Percentiles rank a stretch among this genome's conserved stretches.
phyloP scores from a whole-genome alignment of 2,329 filamentous ascomycete genomes.

The Thelonectria blattea region DNA sequence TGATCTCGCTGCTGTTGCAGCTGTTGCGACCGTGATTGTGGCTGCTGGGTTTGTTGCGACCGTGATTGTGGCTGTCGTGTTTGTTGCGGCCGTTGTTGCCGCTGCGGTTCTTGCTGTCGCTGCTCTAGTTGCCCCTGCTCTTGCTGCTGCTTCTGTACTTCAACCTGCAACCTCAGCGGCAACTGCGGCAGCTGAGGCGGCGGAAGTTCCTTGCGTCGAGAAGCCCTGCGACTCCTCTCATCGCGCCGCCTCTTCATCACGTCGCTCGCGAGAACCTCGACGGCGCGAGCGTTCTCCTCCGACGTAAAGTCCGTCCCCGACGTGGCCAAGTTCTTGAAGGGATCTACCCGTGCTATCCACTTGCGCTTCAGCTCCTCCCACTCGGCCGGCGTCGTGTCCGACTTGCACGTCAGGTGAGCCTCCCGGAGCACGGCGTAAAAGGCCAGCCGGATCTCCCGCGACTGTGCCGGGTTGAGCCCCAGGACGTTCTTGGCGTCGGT shows the following conservation, averaged over 20 bases:
- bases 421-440: constrained; percentile 71
- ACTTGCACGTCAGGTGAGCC: constrained; percentile 73
- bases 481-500: constrained; percentile 72
- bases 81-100: background rate
- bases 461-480: constrained; percentile 51
- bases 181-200: background rate
- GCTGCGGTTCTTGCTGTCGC: background rate
- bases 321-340: constrained; percentile 60
- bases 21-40: background rate
- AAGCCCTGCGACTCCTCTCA: constrained; percentile 64
- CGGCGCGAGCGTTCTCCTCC: constrained; percentile 63
- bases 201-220: constrained; percentile 30
- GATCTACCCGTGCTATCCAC: constrained; percentile 67
- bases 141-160: background rate
- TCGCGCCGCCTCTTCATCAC: constrained; percentile 79
- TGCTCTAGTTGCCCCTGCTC: background rate
- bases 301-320: constrained; percentile 59
- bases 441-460: constrained; percentile 66
- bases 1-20: background rate
- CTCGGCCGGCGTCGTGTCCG: constrained; percentile 72
- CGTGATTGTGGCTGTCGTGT: background rate
- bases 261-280: constrained; percentile 76
- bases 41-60: background rate
- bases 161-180: background rate
- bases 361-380: constrained; percentile 73